phyloP scores from a whole-genome alignment of 441 rosid genomes.

The Manihot esculenta region DNA sequence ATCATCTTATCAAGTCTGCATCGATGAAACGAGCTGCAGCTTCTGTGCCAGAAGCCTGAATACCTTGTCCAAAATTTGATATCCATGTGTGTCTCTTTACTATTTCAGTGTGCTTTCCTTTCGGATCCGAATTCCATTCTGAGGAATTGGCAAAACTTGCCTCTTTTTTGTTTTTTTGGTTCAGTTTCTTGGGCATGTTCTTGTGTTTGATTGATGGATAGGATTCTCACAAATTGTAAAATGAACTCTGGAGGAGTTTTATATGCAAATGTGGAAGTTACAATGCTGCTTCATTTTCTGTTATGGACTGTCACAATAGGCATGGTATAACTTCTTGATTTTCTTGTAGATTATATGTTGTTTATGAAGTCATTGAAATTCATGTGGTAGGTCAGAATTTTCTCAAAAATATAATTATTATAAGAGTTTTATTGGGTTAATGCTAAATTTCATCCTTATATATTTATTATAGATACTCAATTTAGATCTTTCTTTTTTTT shows the following conservation, averaged over 20 bases:
- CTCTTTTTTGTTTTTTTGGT: constrained; percentile 2
- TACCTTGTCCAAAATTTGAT: not conserved
- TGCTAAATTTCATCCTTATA: no score
- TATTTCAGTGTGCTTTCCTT: constrained; percentile 33
- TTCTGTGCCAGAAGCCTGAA: constrained; percentile 61
- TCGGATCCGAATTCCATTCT: constrained; percentile 18
- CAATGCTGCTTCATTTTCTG: not conserved
- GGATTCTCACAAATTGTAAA: constrained; percentile 29
- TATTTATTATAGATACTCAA: no score
- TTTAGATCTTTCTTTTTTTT: no score
- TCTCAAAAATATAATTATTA: no score
- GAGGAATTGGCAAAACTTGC: constrained; percentile 22
- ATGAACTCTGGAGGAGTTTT: constrained; percentile 14
- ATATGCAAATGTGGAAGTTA: constrained; percentile 18
- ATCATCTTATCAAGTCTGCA: constrained; percentile 82
- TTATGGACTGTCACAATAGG: not conserved
- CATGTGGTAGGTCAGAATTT: no score
- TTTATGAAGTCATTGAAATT: not conserved
- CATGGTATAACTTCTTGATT: not conserved
- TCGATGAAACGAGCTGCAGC: constrained; percentile 69
- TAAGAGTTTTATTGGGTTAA: no score
- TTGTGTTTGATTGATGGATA: constrained; percentile 34
- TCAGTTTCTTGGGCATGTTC: constrained; percentile 19
- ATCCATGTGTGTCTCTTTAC: constrained; percentile 23
- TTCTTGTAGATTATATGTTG: not conserved